Base-by-base conservation (phyloP, 2,329 filamentous ascomycete genomes). In the Sclerotinia nivalis region DNA sequence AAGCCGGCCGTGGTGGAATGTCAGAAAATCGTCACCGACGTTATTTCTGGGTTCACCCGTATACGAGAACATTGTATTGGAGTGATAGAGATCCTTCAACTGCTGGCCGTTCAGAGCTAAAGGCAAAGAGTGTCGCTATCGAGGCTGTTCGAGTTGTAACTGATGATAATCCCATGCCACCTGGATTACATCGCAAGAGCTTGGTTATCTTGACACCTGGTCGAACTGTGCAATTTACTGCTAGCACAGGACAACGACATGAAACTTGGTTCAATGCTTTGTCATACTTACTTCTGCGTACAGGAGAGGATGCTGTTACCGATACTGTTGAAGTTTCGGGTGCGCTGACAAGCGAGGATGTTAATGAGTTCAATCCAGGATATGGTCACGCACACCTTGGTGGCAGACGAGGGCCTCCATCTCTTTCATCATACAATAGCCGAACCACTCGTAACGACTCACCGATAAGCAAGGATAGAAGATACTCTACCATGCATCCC, bases 41-140 rank as follows among this genome's bases (percentile, higher is more conserved):
- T 45, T 99, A 97, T 84, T 99, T 99, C 86, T 99, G 96, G 96
- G 93, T 99, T 31, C 96, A 99, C 79, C 96, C 96, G 0, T 99
- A 98, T 81, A 99, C 95, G 4, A 88, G 94, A 64, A 97, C 95
- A 7, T 81, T 99, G 75, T 98, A 98, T 84, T 99, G 96, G 96
- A 97, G 94, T 78, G 92, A 97, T 74, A 86, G 90, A 68, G 94
- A 98, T 79, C 96, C 96, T 9, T 90, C 92, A 43, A 86, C 85
- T 60, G 91, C 90, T 60, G 92, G 92, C n/a, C 89, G 91, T 72
- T 82, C 87, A 15, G 92, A 97, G 81, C 83, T 95, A 69, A 85
- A 84, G 75, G 87, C 83, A 84, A 98, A 98, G 89, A 97, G 93
- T 80, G 92, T 98, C 59, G 89, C 91, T 22, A 98, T 99, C 75